A percentile compares a stretch with the other conserved stretches of the same genome.
Evolutionary conservation across 2,329 filamentous ascomycete genomes (phyloP).

Genomic region (Phialocephala subalpina): DNA sequence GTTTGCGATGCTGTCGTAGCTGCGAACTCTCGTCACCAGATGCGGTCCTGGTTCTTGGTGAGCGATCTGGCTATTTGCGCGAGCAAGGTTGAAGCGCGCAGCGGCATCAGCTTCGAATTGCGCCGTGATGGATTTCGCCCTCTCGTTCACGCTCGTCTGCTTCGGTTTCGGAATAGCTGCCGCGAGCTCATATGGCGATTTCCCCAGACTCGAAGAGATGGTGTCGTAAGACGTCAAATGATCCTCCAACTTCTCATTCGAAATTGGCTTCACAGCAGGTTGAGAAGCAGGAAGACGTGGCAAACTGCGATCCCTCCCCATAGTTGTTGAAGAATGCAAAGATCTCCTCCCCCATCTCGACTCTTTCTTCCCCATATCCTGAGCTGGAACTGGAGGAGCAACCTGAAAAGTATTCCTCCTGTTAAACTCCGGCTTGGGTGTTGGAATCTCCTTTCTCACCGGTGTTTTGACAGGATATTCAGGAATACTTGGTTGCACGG

Average conservation of each 20-base stretch:
- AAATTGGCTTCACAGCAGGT: not conserved
- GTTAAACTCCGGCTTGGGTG: slow-evolving; percentile 20
- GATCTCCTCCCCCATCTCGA: slow-evolving; percentile 19
- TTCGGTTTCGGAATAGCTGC: not conserved
- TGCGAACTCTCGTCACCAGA: slow-evolving; percentile 5
- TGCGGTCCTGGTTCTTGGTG: slow-evolving; percentile 14
- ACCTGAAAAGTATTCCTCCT: slow-evolving; percentile 30
- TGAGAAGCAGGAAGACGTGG: not conserved
- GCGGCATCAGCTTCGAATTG: slow-evolving; percentile 36
- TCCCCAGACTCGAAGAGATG: slow-evolving; percentile 35
- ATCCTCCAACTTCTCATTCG: slow-evolving; percentile 35
- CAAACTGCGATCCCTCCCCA: not conserved
- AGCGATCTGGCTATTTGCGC: slow-evolving; percentile 15
- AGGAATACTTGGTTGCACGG: slow-evolving; percentile 28
- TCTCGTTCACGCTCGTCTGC: slow-evolving; percentile 12
- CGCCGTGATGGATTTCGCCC: slow-evolving; percentile 37
- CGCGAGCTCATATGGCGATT: slow-evolving; percentile 37
- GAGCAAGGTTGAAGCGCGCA: slow-evolving; percentile 23
- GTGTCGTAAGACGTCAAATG: slow-evolving; percentile 36
- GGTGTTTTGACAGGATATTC: slow-evolving; percentile 17
- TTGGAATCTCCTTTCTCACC: not conserved
- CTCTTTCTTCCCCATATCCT: slow-evolving; percentile 15
- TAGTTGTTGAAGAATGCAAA: slow-evolving; percentile 9
- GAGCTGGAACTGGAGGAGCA: slow-evolving; percentile 12
- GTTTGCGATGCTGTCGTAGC: slow-evolving; percentile 27